Conservation (phyloP, 352 stramenopile species). For the Phytophthora boehmeriae region DNA sequence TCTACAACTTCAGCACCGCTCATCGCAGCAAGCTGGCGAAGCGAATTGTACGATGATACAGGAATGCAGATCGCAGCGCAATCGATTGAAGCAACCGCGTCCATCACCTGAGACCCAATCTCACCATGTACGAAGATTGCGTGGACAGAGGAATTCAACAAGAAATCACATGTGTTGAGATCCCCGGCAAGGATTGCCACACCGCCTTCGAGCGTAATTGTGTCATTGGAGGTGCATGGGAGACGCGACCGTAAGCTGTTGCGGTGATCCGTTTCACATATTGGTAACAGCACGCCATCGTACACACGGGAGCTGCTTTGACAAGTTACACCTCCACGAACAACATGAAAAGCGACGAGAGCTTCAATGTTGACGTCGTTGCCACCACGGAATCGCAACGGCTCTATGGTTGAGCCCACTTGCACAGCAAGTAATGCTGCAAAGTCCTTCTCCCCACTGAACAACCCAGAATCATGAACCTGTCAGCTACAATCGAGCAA, state of each 20-base stretch:
- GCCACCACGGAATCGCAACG: conserved; percentile 18
- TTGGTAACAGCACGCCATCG: conserved; percentile 21
- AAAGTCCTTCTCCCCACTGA: not conserved
- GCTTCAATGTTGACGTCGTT: conserved; percentile 6
- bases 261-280: conserved; percentile 3
- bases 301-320: conserved; percentile 13
- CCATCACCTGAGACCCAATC: conserved; percentile 8
- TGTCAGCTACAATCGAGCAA: not conserved
- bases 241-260: conserved; percentile 2
- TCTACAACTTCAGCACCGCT: conserved; percentile 35
- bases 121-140: conserved; percentile 30
- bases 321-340: conserved; percentile 29
- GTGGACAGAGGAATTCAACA: conserved; percentile 4
- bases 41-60: conserved; percentile 16
- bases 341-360: conserved; percentile 23
- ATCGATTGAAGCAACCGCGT: conserved; percentile 14
- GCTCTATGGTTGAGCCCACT: conserved; percentile 12
- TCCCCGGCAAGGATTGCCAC: conserved; percentile 20
- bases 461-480: not conserved
- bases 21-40: conserved; percentile 28
- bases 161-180: conserved; percentile 7
- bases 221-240: not conserved
- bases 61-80: conserved; percentile 23
- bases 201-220: conserved; percentile 13
- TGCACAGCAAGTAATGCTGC: conserved; percentile 18